Conservation (phyloP, 2,329 filamentous ascomycete genomes). For the Dactylellina drechsleri region DNA sequence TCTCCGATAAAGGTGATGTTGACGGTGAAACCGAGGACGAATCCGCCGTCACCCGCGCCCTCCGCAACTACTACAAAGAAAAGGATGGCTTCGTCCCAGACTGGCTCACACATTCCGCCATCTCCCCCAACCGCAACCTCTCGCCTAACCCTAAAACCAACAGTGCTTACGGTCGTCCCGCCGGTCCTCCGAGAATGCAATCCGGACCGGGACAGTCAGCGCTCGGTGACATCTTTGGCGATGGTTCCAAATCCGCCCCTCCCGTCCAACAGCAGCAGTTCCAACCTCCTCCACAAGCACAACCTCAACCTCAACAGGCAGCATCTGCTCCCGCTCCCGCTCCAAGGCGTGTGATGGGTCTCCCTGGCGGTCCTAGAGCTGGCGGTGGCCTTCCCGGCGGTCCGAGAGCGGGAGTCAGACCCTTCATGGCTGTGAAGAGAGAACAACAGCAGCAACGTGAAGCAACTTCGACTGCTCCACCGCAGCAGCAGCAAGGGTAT, state of each 20-base stretch:
- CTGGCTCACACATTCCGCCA: conserved; percentile 34
- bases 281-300: conserved; percentile 25
- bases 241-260: conserved; percentile 26
- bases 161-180: conserved; percentile 5
- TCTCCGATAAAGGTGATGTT: conserved; percentile 27
- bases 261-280: conserved; percentile 40
- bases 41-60: conserved; percentile 50
- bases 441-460: conserved; percentile 39
- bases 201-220: conserved; percentile 21
- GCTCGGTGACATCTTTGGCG: conserved; percentile 51
- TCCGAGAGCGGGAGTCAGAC: conserved; percentile 35
- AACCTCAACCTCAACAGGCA: conserved; percentile 32
- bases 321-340: conserved; percentile 19
- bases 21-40: conserved; percentile 51
- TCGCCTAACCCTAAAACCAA: not conserved
- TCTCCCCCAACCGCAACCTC: conserved; percentile 14
- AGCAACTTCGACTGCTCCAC: conserved; percentile 27
- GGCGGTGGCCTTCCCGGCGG: conserved; percentile 28
- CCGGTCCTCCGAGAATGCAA: conserved; percentile 20
- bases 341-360: conserved; percentile 21
- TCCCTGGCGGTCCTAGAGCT: conserved; percentile 27
- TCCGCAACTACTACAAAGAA: conserved; percentile 53
- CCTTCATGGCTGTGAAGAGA: conserved; percentile 48
- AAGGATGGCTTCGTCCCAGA: conserved; percentile 51
- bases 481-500: conserved; percentile 30